Evolutionary conservation across 2,329 filamentous ascomycete species (phyloP), one percentile per base, ranked within the genome.

Genomic region (Verruconis gallopava): DNA sequence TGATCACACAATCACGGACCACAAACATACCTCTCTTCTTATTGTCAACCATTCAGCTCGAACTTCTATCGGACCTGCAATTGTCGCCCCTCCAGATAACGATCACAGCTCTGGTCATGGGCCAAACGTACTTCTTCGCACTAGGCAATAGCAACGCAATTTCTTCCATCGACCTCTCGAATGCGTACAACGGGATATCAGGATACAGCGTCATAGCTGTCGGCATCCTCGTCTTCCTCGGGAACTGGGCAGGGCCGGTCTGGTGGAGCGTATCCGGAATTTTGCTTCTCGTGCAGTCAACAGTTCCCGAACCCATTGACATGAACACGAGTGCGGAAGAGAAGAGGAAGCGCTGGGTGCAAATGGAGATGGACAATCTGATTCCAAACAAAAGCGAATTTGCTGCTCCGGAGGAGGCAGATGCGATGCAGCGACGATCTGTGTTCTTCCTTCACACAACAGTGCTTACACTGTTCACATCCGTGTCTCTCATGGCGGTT

Each of bases 91-190:
- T 47, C 50, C 41, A 11, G 52, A 68, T 83, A 36, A 79, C 79
- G 3, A 73, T 78, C 6, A 79, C 81, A 0, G 75, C 75, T 5
- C 66, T 95, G 22, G 73, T 96, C 22, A 67, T 93, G 32, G 81
- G 93, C 50, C 79, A 88, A 62, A 68, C 76, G 25, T 79, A 81
- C 40, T 98, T 94, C 69, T 98, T 96, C 57, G 81, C 85, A 21
- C 77, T 85, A 48, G 91, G 88, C 18, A 86, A 86, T 56, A 85
- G 84, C 37, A 98, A 98, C 58, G 82, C 91, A 32, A 94, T 98
- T 50, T 93, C 88, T 11, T 89, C 83, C n/a, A 77, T 98, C 52
- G 88, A 96, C 55, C 72, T 98, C 15, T 93, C 85, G 4, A 93
- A 81, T 55, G 88, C 88, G 0, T 98, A 98, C 64, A 98, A 98